A percentile compares a stretch with the other conserved stretches of the same genome.
Conservation (phyloP, 2,329 filamentous ascomycete genomes). For the Fonsecaea nubica region DNA sequence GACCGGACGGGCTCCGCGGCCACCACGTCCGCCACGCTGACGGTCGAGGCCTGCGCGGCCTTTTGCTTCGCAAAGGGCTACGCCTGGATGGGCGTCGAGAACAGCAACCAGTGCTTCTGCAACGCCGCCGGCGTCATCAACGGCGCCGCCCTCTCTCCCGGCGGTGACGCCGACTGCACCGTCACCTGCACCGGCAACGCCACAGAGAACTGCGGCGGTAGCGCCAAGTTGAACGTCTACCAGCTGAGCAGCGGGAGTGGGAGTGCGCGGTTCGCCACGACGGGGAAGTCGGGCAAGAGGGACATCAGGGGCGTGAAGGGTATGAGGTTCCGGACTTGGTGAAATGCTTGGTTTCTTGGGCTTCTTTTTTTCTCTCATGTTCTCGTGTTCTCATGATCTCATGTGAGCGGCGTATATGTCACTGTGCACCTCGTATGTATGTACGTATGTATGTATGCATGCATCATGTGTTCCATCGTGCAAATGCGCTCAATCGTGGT, state of each 20-base stretch:
- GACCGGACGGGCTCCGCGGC: slow-evolving; percentile 10
- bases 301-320: not conserved
- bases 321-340: slow-evolving; percentile 21
- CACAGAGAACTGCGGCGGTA: slow-evolving; percentile 39
- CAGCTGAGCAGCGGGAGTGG: slow-evolving; percentile 25
- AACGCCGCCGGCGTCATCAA: slow-evolving; percentile 34
- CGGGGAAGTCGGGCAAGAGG: slow-evolving; percentile 11
- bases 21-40: slow-evolving; percentile 37
- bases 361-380: too few species aligned
- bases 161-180: slow-evolving; percentile 34
- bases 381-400: too few species aligned
- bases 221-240: slow-evolving; percentile 32
- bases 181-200: slow-evolving; percentile 39
- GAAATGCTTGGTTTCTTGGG: too few species aligned
- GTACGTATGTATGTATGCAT: not conserved
- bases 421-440: not conserved
- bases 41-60: slow-evolving; percentile 39
- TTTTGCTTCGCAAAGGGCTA: slow-evolving; percentile 39
- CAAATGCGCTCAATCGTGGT: too few species aligned
- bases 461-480: not conserved
- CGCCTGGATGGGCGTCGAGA: slow-evolving; percentile 50
- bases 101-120: slow-evolving; percentile 45
- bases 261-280: slow-evolving; percentile 13
- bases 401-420: too few species aligned
- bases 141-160: slow-evolving; percentile 27